phyloP scores from a whole-genome alignment of 345 rosid species.

The Hibiscus tridactylites region DNA sequence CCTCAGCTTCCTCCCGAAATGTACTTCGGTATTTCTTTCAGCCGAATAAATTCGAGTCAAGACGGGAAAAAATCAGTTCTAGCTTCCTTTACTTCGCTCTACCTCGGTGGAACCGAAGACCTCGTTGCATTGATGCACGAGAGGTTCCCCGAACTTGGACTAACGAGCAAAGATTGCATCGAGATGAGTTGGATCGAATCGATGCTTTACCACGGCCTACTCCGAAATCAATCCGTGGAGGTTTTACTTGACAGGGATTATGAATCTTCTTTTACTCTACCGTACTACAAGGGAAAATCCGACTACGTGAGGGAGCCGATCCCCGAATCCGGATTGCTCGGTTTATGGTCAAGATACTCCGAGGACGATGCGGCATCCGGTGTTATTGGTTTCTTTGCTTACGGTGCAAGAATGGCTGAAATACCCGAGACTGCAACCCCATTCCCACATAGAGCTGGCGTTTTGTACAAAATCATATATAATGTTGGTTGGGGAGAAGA shows the following conservation, averaged over 20 bases:
- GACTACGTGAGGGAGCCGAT: slow-evolving; percentile 42
- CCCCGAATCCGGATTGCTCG: slow-evolving; percentile 26
- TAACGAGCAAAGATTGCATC: not conserved
- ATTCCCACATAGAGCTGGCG: slow-evolving; percentile 54
- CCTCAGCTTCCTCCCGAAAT: not conserved
- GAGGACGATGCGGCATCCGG: slow-evolving; percentile 32
- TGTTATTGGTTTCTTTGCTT: slow-evolving; percentile 45
- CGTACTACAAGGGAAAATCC: slow-evolving; percentile 47
- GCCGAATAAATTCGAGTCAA: not conserved
- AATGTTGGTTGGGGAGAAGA: slow-evolving; percentile 26
- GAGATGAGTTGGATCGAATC: not conserved
- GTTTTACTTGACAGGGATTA: not conserved
- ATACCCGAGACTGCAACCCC: slow-evolving; percentile 40
- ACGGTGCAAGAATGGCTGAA: slow-evolving; percentile 62
- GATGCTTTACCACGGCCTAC: not conserved
- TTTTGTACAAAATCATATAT: slow-evolving; percentile 39
- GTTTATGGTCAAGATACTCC: slow-evolving; percentile 33
- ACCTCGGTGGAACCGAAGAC: not conserved
- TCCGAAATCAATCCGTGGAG: not conserved
- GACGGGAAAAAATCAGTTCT: not conserved
- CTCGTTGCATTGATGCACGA: not conserved
- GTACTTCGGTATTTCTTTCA: not conserved
- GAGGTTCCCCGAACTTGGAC: not conserved
- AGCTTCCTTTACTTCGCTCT: not conserved
- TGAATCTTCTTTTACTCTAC: not conserved